These are phyloP conservation scores for Gynandropsis gynandra DNA, from an alignment of 345 rosid species.

Conservation along the genomic window DNA sequence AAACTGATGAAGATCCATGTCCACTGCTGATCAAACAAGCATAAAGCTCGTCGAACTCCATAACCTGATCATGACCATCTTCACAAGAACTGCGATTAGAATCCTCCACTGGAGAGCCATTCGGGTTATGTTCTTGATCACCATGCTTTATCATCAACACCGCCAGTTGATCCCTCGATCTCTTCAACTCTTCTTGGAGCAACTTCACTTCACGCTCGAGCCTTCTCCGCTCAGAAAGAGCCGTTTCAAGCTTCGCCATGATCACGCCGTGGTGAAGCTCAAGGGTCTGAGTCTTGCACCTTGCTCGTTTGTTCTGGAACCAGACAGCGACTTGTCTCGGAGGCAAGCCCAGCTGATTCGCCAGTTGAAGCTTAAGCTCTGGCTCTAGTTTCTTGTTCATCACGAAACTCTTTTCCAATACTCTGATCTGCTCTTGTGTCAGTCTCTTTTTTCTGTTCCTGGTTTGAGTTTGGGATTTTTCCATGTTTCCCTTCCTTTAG, in stretches of 20 bases:
- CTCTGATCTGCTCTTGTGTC: slow-evolving; percentile 58
- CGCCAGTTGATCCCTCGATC: slow-evolving; percentile 39
- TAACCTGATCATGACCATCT: slow-evolving; percentile 26
- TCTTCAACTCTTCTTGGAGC: slow-evolving; percentile 61
- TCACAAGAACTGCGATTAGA: slow-evolving; percentile 31
- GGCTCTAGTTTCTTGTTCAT: slow-evolving; percentile 66
- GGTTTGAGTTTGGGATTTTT: slow-evolving; percentile 16
- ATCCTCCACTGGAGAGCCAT: slow-evolving; percentile 19
- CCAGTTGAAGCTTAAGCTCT: slow-evolving; percentile 61
- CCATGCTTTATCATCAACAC: slow-evolving; percentile 19
- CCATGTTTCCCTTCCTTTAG: slow-evolving; percentile 10
- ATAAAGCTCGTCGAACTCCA: slow-evolving; percentile 62
- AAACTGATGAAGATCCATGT: slow-evolving; percentile 39
- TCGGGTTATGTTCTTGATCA: background rate
- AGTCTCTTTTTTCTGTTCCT: slow-evolving; percentile 51
- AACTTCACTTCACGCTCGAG: slow-evolving; percentile 56
- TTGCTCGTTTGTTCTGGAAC: slow-evolving; percentile 93
- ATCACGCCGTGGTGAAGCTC: slow-evolving; percentile 54
- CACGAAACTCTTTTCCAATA: slow-evolving; percentile 64
- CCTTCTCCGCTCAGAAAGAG: slow-evolving; percentile 44
- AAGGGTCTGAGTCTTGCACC: slow-evolving; percentile 75
- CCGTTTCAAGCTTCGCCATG: slow-evolving; percentile 47
- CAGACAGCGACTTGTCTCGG: slow-evolving; percentile 83
- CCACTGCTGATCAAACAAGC: slow-evolving; percentile 46
- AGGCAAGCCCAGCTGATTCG: slow-evolving; percentile 58